These are phyloP conservation scores for Arachis hypogaea DNA, from an alignment of 306 rosid genomes.

Conservation along the genomic window DNA sequence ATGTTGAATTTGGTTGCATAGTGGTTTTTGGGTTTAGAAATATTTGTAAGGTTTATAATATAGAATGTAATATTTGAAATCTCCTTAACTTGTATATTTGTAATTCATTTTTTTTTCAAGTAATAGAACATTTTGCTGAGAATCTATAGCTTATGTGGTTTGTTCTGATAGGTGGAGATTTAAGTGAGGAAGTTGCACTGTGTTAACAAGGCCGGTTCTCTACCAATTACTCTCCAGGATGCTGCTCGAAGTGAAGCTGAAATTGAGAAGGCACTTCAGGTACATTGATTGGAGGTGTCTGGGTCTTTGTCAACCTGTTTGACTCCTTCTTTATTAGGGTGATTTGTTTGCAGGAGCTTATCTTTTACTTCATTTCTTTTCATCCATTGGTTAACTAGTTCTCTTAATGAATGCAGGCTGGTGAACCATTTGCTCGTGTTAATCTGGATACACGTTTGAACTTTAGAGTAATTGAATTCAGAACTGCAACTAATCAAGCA, in stretches of 20 bases:
- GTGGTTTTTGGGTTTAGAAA: background rate
- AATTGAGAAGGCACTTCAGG: constrained; percentile 75
- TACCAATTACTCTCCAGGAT: constrained; percentile 83
- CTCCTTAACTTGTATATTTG: background rate
- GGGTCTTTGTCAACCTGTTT: background rate
- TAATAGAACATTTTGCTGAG: background rate
- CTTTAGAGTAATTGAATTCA: constrained; percentile 67
- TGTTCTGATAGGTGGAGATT: constrained; percentile 72
- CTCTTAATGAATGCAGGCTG: constrained; percentile 59
- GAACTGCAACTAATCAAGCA: constrained; percentile 85
- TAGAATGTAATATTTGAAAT: background rate
- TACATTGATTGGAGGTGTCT: constrained; percentile 20
- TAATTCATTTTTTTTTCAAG: background rate
- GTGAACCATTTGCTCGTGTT: constrained; percentile 79
- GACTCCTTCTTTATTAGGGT: background rate
- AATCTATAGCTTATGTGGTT: background rate
- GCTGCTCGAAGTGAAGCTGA: constrained; percentile 88
- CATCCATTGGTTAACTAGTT: constrained; percentile 10
- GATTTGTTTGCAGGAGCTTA: constrained; percentile 15
- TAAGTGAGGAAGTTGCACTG: constrained; percentile 79
- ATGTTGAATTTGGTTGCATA: background rate
- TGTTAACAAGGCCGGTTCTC: constrained; percentile 65
- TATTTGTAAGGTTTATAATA: background rate
- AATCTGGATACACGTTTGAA: constrained; percentile 91
- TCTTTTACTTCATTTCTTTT: background rate